Evolutionary conservation across 257 asterid genomes (phyloP).

Genomic region (Solanum chmielewskii): DNA sequence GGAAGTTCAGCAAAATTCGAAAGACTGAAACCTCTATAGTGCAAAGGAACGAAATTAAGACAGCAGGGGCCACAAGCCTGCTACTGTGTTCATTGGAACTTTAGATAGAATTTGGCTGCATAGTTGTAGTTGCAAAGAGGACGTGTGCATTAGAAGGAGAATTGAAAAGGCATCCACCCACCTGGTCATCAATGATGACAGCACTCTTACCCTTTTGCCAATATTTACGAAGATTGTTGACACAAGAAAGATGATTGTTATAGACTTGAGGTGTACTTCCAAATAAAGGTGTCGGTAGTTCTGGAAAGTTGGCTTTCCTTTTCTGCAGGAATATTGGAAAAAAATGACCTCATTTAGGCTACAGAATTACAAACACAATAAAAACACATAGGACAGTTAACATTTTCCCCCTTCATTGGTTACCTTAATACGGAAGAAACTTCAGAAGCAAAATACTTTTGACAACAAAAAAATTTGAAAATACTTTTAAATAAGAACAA

Average conservation of each 20-base stretch:
- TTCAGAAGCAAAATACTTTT: neutral
- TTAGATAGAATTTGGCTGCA: neutral
- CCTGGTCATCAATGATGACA: conserved; percentile 5
- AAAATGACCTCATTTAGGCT: neutral
- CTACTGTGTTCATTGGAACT: neutral
- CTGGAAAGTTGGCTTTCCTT: neutral
- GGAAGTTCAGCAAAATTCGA: neutral
- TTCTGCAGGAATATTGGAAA: conserved; percentile 14
- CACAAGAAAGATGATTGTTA: neutral
- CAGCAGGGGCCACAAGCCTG: neutral
- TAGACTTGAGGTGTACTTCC: neutral
- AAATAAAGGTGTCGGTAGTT: neutral
- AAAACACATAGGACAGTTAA: neutral
- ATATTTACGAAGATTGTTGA: neutral
- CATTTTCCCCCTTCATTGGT: neutral
- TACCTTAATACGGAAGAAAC: neutral
- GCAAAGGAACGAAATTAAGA: neutral
- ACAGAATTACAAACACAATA: neutral
- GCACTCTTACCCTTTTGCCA: conserved; percentile 1
- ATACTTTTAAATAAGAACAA: neutral
- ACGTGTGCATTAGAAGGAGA: neutral
- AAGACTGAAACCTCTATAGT: neutral
- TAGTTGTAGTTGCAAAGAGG: neutral
- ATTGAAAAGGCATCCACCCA: neutral
- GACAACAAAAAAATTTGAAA: neutral